A percentile compares a stretch with the other conserved stretches of the same genome.
Evolutionary conservation across 1,139 yeast species (phyloP).

Genomic region (Candida tetrigidarum): DNA sequence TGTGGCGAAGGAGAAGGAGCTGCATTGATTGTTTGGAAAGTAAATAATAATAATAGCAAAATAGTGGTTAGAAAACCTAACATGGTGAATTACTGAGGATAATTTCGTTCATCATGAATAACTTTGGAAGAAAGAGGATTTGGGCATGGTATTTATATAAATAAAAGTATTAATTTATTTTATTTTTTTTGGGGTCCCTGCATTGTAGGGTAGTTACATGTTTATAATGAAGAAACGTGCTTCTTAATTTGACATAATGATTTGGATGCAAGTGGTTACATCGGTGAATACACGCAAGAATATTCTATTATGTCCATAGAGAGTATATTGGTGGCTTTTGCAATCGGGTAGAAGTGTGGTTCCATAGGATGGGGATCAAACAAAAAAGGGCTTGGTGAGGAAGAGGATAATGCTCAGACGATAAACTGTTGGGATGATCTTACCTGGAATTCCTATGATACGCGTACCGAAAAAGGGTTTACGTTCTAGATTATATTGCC

Average conservation of each 20-base stretch:
- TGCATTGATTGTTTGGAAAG: not conserved
- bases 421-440: too few species aligned
- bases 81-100: too few species aligned
- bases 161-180: not conserved
- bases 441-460: too few species aligned
- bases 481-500: not conserved
- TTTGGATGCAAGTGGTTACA: not conserved
- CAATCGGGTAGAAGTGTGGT: too few species aligned
- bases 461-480: too few species aligned
- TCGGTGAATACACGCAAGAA: not conserved
- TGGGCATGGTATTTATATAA: not conserved
- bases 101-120: not conserved
- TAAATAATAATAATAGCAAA: constrained; percentile 2
- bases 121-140: not conserved
- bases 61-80: too few species aligned
- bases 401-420: too few species aligned
- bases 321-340: too few species aligned
- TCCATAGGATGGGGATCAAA: too few species aligned
- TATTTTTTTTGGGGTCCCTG: too few species aligned
- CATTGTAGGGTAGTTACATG: not conserved
- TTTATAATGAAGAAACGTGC: not conserved
- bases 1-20: not conserved
- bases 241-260: not conserved
- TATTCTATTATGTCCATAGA: constrained; percentile 3
- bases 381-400: too few species aligned